Conservation (phyloP, 1,139 yeast species). For the Magnusiomyces suaveolens region DNA sequence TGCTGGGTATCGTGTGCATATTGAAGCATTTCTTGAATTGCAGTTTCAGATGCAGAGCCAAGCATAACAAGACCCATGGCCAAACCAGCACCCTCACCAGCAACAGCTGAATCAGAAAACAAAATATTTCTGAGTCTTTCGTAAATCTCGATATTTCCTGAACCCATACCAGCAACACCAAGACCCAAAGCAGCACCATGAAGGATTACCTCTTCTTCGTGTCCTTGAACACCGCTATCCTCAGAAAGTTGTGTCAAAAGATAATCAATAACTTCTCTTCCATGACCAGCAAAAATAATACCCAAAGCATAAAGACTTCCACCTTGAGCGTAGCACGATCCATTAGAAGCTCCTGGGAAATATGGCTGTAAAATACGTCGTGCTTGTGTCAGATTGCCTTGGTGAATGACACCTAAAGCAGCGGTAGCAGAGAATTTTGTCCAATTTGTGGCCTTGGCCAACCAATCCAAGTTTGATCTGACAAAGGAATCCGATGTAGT, state of each 20-base stretch:
- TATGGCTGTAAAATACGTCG: conserved; percentile 81
- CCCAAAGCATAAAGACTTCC: conserved; percentile 94
- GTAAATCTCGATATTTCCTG: conserved; percentile 62
- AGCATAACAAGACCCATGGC: conserved; percentile 95
- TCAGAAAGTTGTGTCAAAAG: conserved; percentile 66
- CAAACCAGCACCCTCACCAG: conserved; percentile 95
- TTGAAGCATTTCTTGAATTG: conserved; percentile 72
- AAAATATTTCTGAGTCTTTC: conserved; percentile 78
- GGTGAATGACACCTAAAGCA: conserved; percentile 93
- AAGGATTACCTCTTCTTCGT: conserved; percentile 74
- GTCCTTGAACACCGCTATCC: conserved; percentile 42
- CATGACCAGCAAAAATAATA: conserved; percentile 91
- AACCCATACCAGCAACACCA: conserved; percentile 96
- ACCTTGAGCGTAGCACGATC: conserved; percentile 72
- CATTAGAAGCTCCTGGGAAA: conserved; percentile 63
- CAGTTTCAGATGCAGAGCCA: conserved; percentile 75
- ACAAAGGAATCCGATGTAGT: conserved; percentile 93
- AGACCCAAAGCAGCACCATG: conserved; percentile 96
- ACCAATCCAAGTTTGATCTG: conserved; percentile 87
- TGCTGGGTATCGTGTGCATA: conserved; percentile 95
- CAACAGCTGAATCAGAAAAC: conserved; percentile 83
- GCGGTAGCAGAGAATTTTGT: conserved; percentile 97
- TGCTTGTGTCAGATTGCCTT: conserved; percentile 89
- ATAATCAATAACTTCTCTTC: conserved; percentile 76
- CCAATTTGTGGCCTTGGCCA: conserved; percentile 96